Evolutionary conservation across 371 early-diverging fungal genomes (phyloP), one percentile per base, ranked within the genome.

Genomic region (Syncephalastrum racemosum): DNA sequence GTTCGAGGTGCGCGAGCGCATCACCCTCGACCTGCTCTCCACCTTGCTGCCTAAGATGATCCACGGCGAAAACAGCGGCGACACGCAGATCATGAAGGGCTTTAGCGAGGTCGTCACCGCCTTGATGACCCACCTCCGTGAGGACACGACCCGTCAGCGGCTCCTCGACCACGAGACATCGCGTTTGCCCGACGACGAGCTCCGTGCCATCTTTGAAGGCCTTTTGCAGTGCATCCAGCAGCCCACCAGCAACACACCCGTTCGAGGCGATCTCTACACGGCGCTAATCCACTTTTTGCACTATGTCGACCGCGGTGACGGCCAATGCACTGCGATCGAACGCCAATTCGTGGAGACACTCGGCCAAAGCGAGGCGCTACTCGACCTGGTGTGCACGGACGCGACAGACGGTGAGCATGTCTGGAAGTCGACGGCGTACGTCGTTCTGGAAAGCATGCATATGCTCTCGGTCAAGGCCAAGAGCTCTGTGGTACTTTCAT

Each of bases 381-480:
- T 94, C 13, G 88, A 88, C 52, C 70, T 73, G 0, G 63, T 92
- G 4, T 87, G 91, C 60, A 71, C 77, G 1, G 98, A 97, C 70
- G 96, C 96, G 0, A 82, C 84, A 0, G 88, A 90, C 59, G 92
- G 89, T 6, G 77, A 81, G 24, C 86, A 81, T 44, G 85, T 91
- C 7, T 92, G 94, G 89, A 89, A 91, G 59, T 89, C 92, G 3
- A 87, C 92, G 0, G 92, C 98, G 0, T 92, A 89, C 47, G 80
- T 88, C 4, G 73, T 89, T 0, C 66, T 97, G 42, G 88, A 91
- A 54, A 82, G 84, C 0, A 73, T 96, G 7, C 79, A 84, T n/a
- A 66, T 71, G 19, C 67, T 85, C 53, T 77, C 81, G 13, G 67
- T 66, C 47, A 70, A 56, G 19, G 84, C 80, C 48, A 64, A 70